These are phyloP conservation scores for Coemansia biformis DNA, from an alignment of 192 early-diverging fungal species.

Conservation along the genomic window DNA sequence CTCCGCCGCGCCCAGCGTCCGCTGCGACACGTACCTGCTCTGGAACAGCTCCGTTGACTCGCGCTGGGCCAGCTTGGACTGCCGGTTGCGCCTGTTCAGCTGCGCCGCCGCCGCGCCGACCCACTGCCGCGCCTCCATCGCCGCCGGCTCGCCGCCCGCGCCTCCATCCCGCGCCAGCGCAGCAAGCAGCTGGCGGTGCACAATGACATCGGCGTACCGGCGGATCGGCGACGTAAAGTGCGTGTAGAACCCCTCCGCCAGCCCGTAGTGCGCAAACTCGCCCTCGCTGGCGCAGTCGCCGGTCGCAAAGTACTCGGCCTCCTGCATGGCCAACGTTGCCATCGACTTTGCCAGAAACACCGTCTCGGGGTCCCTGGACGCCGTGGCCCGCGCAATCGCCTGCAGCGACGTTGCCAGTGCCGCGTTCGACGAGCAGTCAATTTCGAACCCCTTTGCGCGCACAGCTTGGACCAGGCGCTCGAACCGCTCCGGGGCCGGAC, in stretches of 20 bases:
- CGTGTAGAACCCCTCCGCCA: constrained; percentile 72
- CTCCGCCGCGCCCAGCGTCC: constrained; percentile 22
- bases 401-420: constrained; percentile 58
- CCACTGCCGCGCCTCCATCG: constrained; percentile 16
- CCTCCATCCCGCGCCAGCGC: constrained; percentile 16
- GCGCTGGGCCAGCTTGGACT: constrained; percentile 70
- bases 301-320: constrained; percentile 67
- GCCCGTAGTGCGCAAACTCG: constrained; percentile 65
- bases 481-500: constrained; percentile 59
- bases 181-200: constrained; percentile 63
- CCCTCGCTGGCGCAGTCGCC: constrained; percentile 33
- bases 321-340: constrained; percentile 72
- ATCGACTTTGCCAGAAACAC: constrained; percentile 62
- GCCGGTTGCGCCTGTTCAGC: constrained; percentile 66
- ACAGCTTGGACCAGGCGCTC: constrained; percentile 56
- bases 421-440: constrained; percentile 63
- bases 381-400: constrained; percentile 33
- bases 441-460: constrained; percentile 52
- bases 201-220: constrained; percentile 75
- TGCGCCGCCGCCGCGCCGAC: constrained; percentile 38
- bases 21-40: constrained; percentile 60
- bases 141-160: not conserved
- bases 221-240: constrained; percentile 81
- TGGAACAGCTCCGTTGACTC: constrained; percentile 80
- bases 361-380: constrained; percentile 51